phyloP scores from a whole-genome alignment of 1,139 yeast species.

The Debaryomyces subglobosus region DNA sequence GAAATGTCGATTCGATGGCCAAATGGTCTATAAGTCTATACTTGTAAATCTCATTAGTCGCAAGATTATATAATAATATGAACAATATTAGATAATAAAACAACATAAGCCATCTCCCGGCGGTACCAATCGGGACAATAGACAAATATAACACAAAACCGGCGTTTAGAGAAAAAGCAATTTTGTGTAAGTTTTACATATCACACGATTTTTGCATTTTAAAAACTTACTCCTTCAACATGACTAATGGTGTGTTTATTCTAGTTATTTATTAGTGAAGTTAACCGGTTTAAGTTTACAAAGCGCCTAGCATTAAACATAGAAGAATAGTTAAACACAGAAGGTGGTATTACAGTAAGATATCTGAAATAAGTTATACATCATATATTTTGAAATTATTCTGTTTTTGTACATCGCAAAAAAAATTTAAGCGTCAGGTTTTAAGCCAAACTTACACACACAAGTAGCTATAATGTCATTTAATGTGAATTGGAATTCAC shows the following conservation, averaged over 20 bases:
- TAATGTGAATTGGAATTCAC: conserved; percentile 77
- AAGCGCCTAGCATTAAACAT: not conserved
- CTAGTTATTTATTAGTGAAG: not conserved
- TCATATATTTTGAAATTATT: not conserved
- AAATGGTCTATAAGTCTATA: not conserved
- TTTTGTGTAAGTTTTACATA: conserved; percentile 4
- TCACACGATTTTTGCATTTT: conserved; percentile 4
- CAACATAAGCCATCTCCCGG: not conserved
- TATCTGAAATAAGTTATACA: not conserved
- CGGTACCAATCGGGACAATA: not conserved
- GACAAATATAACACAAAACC: conserved; percentile 2
- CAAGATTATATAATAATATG: not conserved
- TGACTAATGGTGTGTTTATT: not conserved
- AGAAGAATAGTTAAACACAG: not conserved
- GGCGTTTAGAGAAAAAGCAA: not conserved
- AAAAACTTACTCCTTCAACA: not conserved
- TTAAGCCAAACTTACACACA: not conserved
- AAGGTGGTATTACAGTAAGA: not conserved
- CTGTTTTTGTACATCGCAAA: not conserved
- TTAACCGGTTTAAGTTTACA: not conserved
- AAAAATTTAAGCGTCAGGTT: conserved; percentile 1
- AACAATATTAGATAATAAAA: not conserved
- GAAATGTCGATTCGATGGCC: not conserved
- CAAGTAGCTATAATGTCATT: conserved; percentile 60
- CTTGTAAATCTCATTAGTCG: not conserved